These are phyloP conservation scores for Aspergillus biplanus DNA, from an alignment of 495 filamentous ascomycete species.

Conservation along the genomic window DNA sequence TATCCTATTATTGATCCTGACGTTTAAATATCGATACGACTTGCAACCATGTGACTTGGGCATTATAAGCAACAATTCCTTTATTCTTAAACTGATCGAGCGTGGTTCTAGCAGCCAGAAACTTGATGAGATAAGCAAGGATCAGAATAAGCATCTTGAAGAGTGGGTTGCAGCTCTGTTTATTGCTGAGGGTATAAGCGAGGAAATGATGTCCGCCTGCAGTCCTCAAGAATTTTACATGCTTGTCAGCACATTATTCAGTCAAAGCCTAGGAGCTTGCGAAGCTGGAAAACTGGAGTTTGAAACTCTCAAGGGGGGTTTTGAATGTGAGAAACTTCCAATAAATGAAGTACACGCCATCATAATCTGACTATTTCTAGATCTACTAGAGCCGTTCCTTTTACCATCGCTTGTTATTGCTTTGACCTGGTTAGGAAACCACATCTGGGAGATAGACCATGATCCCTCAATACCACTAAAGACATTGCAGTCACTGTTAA, in stretches of 20 bases:
- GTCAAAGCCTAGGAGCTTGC: constrained; percentile 79
- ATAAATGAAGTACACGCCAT: background rate
- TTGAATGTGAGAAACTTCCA: constrained; percentile 72
- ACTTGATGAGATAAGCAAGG: constrained; percentile 67
- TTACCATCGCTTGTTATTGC: constrained; percentile 85
- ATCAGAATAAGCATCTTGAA: constrained; percentile 75
- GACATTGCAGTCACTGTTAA: constrained; percentile 75
- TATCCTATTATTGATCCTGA: constrained; percentile 79
- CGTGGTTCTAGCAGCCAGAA: constrained; percentile 63
- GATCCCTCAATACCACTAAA: constrained; percentile 67
- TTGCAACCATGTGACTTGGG: constrained; percentile 71
- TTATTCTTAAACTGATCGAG: constrained; percentile 76
- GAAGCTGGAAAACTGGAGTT: constrained; percentile 70
- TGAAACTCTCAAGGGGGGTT: constrained; percentile 80
- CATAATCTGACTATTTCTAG: constrained; percentile 37
- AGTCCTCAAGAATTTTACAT: constrained; percentile 93
- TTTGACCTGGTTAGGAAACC: constrained; percentile 76
- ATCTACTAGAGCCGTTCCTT: constrained; percentile 86
- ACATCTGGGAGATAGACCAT: constrained; percentile 71
- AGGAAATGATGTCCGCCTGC: constrained; percentile 90
- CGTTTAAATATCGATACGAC: constrained; percentile 82
- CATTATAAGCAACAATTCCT: constrained; percentile 63
- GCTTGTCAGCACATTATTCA: constrained; percentile 86
- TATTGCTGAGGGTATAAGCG: constrained; percentile 77
- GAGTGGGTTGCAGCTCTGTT: constrained; percentile 90